Evolutionary conservation across 208 protist genomes (phyloP).

Genomic region (Crithidia brevicula): DNA sequence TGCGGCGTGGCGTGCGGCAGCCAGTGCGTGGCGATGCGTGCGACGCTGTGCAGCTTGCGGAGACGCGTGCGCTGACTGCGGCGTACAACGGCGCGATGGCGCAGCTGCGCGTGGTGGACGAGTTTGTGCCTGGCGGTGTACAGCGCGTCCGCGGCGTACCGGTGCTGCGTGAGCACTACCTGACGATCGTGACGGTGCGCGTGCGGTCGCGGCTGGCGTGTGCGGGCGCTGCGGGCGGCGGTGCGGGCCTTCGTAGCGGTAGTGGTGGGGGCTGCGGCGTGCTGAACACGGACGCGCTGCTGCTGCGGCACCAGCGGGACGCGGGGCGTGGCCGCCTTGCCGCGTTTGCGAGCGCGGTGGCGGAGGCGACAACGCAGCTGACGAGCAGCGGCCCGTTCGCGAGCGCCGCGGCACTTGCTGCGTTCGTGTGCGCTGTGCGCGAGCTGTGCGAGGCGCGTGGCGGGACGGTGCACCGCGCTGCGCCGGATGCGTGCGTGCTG

Average conservation of each 20-base stretch:
- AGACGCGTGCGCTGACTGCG: constrained; percentile 10
- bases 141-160: neutral
- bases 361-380: constrained; percentile 9
- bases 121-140: constrained; percentile 18
- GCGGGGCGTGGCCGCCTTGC: constrained; percentile 4
- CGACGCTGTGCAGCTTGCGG: constrained; percentile 9
- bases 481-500: constrained; percentile 31
- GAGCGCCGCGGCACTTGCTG: constrained; percentile 17
- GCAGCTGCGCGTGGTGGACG: constrained; percentile 29
- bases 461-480: constrained; percentile 22
- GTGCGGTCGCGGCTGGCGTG: too few relatives aligned
- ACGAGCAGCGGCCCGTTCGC: constrained; percentile 23
- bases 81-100: constrained; percentile 27
- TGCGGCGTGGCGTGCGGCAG: constrained; percentile 11
- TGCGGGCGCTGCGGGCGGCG: neutral
- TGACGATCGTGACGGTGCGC: constrained; percentile 11
- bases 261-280: neutral
- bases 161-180: constrained; percentile 5
- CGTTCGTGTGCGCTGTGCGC: constrained; percentile 26
- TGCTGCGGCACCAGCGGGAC: neutral
- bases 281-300: neutral
- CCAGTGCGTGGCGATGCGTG: constrained; percentile 7
- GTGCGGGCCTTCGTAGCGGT: neutral
- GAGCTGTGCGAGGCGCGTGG: constrained; percentile 22
- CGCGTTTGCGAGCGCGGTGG: constrained; percentile 1